Base-by-base conservation (phyloP, 176 grass and related monocot species). In the Carex myosuroides region DNA sequence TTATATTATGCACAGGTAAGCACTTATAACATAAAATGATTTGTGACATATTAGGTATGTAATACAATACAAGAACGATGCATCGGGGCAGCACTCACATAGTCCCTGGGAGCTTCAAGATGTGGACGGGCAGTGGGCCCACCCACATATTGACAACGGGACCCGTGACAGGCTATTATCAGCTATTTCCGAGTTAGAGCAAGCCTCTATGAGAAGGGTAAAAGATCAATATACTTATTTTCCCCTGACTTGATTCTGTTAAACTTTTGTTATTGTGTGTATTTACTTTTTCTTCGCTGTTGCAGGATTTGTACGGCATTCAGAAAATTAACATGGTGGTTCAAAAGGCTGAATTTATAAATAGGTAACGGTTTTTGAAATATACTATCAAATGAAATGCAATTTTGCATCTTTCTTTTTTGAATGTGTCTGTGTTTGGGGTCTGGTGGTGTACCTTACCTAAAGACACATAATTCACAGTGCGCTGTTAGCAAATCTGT, bases 31-130 rank as follows among this genome's bases (percentile, higher is more conserved):
- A 56, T 54, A 26, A 24, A 18, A 57, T 57, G 14, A 57, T 78
- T 78, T 35, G 26, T 57, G 24, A 57, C 11, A 30, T 57, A 33
- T 66, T 52, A 83, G 81, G 81, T 83, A 91, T 86, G 80, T 79
- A 74, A 78, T 98, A 86, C 71, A 95, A 74, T 98, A 98, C 80
- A 95, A 95, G 82, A 89, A 90, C 65, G 95, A 98, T 88, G 85
- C 81, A 39, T 93, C 95, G 26, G 79, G 59, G 35, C 82, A 74
- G 17, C 91, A 92, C 67, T 50, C 79, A 2, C 95, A 98, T 89
- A 98, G 91, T 72, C 95, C 95, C 13, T 98, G 95, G 95, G 95
- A 98, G 73, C 91, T 98, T 86, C 86, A 95, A 70, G 95, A 98
- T 86, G 83, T 79, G 50, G 86, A 89, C 80, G 87, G 79, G 77